Conservation (phyloP, 495 filamentous ascomycete genomes). For the Aspergillus heteromorphus region DNA sequence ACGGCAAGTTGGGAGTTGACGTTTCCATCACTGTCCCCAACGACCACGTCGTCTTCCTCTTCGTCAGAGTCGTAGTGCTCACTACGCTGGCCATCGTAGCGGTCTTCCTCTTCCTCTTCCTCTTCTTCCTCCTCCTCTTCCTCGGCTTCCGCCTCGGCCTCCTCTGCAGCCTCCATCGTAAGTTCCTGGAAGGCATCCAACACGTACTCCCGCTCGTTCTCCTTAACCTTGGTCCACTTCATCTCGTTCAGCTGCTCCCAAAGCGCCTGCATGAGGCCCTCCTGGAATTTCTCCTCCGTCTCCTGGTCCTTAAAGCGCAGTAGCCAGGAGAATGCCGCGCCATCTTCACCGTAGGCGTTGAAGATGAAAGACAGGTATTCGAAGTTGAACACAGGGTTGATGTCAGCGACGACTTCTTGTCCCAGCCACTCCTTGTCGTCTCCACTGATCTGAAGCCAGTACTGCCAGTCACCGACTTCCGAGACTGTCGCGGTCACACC, state of each 20-base stretch:
- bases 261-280: slow-evolving; percentile 87
- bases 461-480: slow-evolving; percentile 87
- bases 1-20: slow-evolving; percentile 96
- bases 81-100: slow-evolving; percentile 59
- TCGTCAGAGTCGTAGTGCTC: slow-evolving; percentile 91
- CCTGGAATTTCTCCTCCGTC: slow-evolving; percentile 81
- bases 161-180: slow-evolving; percentile 73
- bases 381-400: slow-evolving; percentile 98
- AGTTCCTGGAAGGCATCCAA: slow-evolving; percentile 94
- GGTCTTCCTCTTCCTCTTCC: slow-evolving; percentile 55
- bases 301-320: slow-evolving; percentile 81
- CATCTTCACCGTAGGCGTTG: slow-evolving; percentile 86
- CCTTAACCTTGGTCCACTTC: slow-evolving; percentile 91
- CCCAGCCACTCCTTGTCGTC: slow-evolving; percentile 81
- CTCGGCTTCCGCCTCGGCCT: slow-evolving; percentile 49
- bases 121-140: slow-evolving; percentile 59
- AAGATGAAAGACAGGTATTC: slow-evolving; percentile 98
- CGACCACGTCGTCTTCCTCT: slow-evolving; percentile 78
- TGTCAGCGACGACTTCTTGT: slow-evolving; percentile 75
- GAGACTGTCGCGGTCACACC: slow-evolving; percentile 72
- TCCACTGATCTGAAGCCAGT: slow-evolving; percentile 87
- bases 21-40: slow-evolving; percentile 68
- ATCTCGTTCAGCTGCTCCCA: slow-evolving; percentile 96
- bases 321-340: slow-evolving; percentile 92
- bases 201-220: slow-evolving; percentile 89